Evolutionary conservation across 768 basidiomycete genomes (phyloP).

Genomic region (Serendipita vermifera): DNA sequence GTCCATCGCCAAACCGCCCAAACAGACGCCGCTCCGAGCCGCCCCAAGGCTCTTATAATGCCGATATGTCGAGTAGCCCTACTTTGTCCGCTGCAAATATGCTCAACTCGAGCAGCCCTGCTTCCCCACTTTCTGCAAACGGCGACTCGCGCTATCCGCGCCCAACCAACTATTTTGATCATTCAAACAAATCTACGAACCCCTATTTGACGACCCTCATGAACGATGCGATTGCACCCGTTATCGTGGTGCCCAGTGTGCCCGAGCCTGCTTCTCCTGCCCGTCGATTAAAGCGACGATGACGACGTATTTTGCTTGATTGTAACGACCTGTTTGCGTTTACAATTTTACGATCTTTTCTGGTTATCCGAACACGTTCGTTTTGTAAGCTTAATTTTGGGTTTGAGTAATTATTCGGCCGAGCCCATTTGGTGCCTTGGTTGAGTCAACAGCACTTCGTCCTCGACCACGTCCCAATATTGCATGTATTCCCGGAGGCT

Average conservation of each 20-base stretch:
- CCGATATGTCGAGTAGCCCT: neutral
- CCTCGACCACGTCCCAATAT: neutral
- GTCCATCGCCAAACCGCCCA: too few species aligned
- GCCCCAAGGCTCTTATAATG: neutral
- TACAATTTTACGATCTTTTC: conserved; percentile 1
- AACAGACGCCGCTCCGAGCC: too few species aligned
- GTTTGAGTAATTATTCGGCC: neutral
- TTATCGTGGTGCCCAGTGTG: neutral
- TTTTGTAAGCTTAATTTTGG: neutral
- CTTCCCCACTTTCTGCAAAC: neutral
- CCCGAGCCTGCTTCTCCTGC: neutral
- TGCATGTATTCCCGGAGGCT: neutral
- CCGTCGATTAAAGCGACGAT: neutral
- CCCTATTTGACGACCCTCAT: conserved; percentile 6
- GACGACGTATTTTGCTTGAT: conserved; percentile 2
- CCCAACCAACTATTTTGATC: conserved; percentile 6
- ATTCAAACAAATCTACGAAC: neutral
- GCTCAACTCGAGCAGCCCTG: neutral
- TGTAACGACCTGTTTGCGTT: neutral
- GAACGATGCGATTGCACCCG: neutral
- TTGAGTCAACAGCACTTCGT: neutral
- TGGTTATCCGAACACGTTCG: neutral
- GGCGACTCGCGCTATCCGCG: conserved; percentile 6
- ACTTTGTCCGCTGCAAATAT: neutral
- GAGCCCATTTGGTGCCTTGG: neutral